Base-by-base conservation (phyloP, 768 basidiomycete genomes). In the Galerina sulciceps region DNA sequence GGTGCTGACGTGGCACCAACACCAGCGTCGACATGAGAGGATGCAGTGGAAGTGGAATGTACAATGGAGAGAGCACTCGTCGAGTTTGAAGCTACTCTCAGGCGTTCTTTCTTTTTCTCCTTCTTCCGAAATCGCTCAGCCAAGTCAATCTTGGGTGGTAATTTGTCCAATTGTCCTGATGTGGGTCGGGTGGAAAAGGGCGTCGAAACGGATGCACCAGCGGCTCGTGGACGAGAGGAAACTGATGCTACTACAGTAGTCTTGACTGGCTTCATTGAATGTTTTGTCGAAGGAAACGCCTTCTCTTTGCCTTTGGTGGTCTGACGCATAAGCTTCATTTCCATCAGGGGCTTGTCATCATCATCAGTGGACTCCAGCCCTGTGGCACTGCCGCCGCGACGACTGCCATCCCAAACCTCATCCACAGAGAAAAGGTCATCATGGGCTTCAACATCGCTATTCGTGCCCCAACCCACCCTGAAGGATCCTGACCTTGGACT, bases 71-170 rank as follows among this genome's bases (percentile, higher is more conserved):
- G 26, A 1, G 5, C 26, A 31, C 8, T 31, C 49, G 20, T 23
- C 10, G 14, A 37, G 31, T 3, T 34, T 49, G 18, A 45, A 35
- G n/a, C 23, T 31, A 31, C 34, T 15, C 13, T 13, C 31, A 34
- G 22, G 20, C 18, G 17, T 9, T 34, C 20, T 41, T 53, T 42
- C 13, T 8, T 44, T 14, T 48, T 52, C 37, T 44, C 45, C 26
- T 62, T 61, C 55, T 65, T 63, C 14, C 53, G 60, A 37, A 56
- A 53, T 5, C 52, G 55, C 18, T 55, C 66, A 9, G 61, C 62
- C 17, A 65, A 38, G 52, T 67, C 64, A 41, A 65, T 63, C 56
- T 58, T 67, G 22, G 54, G 57, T 14, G 53, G 41, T 17, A 45
- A 6, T 34, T 23, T 6, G 15, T 11, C 50, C 48, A 41, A 42